phyloP scores from a whole-genome alignment of 2,329 filamentous ascomycete species.

The Nigrospora sphaerica region DNA sequence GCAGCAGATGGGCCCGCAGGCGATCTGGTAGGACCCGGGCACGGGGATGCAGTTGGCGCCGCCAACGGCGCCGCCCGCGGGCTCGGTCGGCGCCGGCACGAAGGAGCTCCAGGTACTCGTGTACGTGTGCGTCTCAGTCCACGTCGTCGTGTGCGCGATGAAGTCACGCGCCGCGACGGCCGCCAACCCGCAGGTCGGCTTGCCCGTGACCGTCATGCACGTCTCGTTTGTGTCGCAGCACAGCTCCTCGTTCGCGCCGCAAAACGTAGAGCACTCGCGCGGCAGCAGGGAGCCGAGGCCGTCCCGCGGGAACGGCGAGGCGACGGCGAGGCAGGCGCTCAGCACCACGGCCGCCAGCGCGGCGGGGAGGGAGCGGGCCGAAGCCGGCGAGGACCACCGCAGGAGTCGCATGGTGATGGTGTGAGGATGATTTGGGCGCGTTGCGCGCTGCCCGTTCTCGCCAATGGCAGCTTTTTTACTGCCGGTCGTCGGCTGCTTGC shows the following conservation, averaged over 20 bases:
- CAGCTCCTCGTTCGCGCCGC: conserved; percentile 46
- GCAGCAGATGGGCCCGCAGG: conserved; percentile 67
- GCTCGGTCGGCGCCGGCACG: conserved; percentile 35
- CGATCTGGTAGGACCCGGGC: conserved; percentile 43
- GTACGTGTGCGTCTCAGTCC: conserved; percentile 50
- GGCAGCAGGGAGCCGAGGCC: conserved; percentile 41
- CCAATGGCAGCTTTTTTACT: too few relatives aligned
- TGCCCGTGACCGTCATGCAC: conserved; percentile 44
- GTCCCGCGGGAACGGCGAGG: conserved; percentile 44
- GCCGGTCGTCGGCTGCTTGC: too few relatives aligned
- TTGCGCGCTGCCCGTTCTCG: too few relatives aligned
- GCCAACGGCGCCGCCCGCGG: conserved; percentile 22
- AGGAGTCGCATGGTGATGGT: conserved; percentile 26
- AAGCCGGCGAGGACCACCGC: conserved; percentile 14
- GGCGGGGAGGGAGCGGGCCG: conserved; percentile 32
- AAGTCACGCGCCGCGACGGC: conserved; percentile 18
- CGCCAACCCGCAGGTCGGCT: conserved; percentile 39
- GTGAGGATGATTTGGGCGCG: background rate
- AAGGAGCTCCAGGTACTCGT: conserved; percentile 52
- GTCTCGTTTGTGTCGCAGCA: conserved; percentile 43
- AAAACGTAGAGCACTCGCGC: conserved; percentile 43
- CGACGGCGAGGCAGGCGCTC: conserved; percentile 28
- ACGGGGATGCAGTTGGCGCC: conserved; percentile 42
- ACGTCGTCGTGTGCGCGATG: conserved; percentile 46
- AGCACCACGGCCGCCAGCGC: conserved; percentile 18